phyloP scores from a whole-genome alignment of 1,284 basidiomycete genomes.

The Cutaneotrichosporon sp. region DNA sequence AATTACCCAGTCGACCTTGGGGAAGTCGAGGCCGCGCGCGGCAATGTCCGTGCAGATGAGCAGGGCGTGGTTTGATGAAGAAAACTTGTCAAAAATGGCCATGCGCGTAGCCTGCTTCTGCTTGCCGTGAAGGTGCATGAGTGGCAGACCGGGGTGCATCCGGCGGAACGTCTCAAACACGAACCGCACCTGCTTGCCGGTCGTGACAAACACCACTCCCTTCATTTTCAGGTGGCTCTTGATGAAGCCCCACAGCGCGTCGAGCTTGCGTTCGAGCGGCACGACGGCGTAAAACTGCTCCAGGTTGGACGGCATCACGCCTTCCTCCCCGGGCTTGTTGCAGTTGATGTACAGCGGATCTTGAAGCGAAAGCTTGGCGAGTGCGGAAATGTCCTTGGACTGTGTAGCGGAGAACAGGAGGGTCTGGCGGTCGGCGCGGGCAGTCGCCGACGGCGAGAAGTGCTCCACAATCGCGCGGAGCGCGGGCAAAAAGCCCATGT shows the following conservation, averaged over 20 bases:
- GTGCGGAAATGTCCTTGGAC: constrained; percentile 80
- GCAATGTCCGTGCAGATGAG: constrained; percentile 97
- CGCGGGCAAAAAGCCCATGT: constrained; percentile 90
- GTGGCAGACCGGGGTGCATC: constrained; percentile 84
- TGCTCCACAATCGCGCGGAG: constrained; percentile 86
- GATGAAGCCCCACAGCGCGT: constrained; percentile 90
- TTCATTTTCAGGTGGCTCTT: constrained; percentile 91
- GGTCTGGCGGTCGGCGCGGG: constrained; percentile 69
- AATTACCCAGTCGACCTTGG: constrained; percentile 93
- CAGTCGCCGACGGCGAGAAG: constrained; percentile 54
- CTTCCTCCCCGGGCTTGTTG: constrained; percentile 51
- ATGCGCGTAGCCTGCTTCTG: constrained; percentile 90
- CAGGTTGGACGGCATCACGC: constrained; percentile 63
- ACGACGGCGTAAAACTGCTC: constrained; percentile 88
- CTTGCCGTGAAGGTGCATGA: constrained; percentile 92
- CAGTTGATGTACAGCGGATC: constrained; percentile 74
- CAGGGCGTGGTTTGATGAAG: constrained; percentile 68
- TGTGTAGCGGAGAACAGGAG: constrained; percentile 96
- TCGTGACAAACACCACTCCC: constrained; percentile 88
- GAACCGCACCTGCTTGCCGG: constrained; percentile 87
- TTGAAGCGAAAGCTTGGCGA: constrained; percentile 83
- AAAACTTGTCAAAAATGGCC: constrained; percentile 75
- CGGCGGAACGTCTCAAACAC: constrained; percentile 94
- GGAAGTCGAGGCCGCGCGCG: constrained; percentile 93
- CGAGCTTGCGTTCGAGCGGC: constrained; percentile 79